Base-by-base conservation (phyloP, 352 stramenopile genomes). In the Globisporangium perplexum region DNA sequence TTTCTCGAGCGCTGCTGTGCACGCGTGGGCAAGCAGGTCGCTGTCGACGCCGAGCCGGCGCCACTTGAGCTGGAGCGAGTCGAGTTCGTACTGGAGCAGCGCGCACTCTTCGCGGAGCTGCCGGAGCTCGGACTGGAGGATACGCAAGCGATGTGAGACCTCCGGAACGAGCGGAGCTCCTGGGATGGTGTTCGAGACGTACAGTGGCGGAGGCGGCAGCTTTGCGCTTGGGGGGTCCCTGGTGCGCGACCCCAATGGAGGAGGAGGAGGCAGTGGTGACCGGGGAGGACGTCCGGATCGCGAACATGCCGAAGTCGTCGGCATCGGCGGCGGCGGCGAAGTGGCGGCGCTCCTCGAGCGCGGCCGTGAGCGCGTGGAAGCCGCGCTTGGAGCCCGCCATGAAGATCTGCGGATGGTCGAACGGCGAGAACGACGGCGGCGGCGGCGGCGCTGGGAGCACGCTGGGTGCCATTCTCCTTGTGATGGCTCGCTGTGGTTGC, bases 1-100 rank as follows among this genome's bases (percentile, higher is more conserved):
- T 41, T 81, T 83, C 30, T 68, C 52, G 48, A 77, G 76, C 31
- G 71, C 72, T 8, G 72, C 66, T 4, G 65, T 50, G 43, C 68
- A 79, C 11, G 75, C 72, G 33, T 31, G 28, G 24, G 64, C 26
- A n/a, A 79, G 58, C 11, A 84, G 39, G 20, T 30, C n/a, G n/a
- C 53, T 56, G 42, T 78, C 60, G 7, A 70, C 68, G 1, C 80
- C 57, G 8, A 54, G 36, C n/a, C 62, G 24, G n/a, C 65, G 60
- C 75, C 72, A 84, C 44, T 83, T 79, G 42, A 42, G 41, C 54
- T 77, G 66, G 7, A 86, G 65, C 28, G 64, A 53, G 22, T 66
- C 53, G 31, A 86, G 53, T 39, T 76, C 60, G 5, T 66, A 39
- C 48, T 78, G 70, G 59, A 86, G 63, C 22, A 60, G 52, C 4